phyloP scores from a whole-genome alignment of 169 alveolate species.

The Plasmodium ovale region DNA sequence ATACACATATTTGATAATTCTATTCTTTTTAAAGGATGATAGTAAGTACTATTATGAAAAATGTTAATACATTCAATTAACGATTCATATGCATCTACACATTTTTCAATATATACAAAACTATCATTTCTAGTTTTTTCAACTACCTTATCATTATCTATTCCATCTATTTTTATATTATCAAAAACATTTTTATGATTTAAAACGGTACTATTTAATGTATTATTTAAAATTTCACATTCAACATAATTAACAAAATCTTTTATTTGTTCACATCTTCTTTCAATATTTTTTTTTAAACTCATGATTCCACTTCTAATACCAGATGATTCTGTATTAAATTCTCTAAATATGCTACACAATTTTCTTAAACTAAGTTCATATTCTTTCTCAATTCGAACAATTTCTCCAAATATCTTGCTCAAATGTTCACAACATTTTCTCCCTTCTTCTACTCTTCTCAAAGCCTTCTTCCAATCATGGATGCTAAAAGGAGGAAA shows the following conservation, averaged over 20 bases:
- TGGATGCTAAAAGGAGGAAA: slow-evolving; percentile 9
- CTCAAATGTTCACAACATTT: slow-evolving; percentile 37
- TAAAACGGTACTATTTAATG: slow-evolving; percentile 22
- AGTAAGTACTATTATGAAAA: slow-evolving; percentile 60
- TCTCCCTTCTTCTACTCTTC: slow-evolving; percentile 69
- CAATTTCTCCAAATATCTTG: slow-evolving; percentile 15
- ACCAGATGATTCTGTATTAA: slow-evolving; percentile 56
- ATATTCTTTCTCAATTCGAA: slow-evolving; percentile 60
- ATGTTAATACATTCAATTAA: slow-evolving; percentile 34
- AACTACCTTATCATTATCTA: slow-evolving; percentile 43
- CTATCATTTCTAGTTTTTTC: slow-evolving; percentile 47
- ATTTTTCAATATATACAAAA: slow-evolving; percentile 33
- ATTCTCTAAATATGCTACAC: slow-evolving; percentile 24
- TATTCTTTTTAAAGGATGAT: slow-evolving; percentile 55
- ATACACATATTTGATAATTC: slow-evolving; percentile 61
- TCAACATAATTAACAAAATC: slow-evolving; percentile 61
- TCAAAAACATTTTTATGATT: slow-evolving; percentile 71
- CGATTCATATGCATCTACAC: slow-evolving; percentile 39
- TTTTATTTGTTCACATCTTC: slow-evolving; percentile 67
- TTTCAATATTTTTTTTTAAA: slow-evolving; percentile 54
- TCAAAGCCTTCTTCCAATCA: slow-evolving; percentile 55
- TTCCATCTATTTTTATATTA: slow-evolving; percentile 52
- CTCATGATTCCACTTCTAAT: slow-evolving; percentile 41
- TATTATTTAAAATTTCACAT: slow-evolving; percentile 52
- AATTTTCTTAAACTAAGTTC: slow-evolving; percentile 31